Base-by-base conservation (phyloP, 495 filamentous ascomycete genomes). In the Geoglossum glabrum region DNA sequence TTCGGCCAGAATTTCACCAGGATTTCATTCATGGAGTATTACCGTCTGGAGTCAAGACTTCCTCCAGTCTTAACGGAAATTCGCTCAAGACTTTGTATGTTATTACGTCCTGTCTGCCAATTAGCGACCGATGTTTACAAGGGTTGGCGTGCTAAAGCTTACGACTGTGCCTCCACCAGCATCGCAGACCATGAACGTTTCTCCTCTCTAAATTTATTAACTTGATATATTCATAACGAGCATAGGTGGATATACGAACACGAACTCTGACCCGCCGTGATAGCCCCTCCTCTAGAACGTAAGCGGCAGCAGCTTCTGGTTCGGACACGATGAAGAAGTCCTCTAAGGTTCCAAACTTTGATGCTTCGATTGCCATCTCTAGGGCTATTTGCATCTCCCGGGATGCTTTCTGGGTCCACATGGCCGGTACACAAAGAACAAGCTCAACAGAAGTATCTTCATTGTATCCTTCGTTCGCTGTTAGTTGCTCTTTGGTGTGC, bases 251-350 rank as follows among this genome's bases (percentile, higher is more conserved):
- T 34, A 34, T 34, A 68, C 59, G 27, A 68, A 54, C 10, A 67
- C 34, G 28, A 66, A 59, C 21, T 60, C 59, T 30, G 64, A 60
- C 10, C 56, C 61, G 17, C 25, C 27, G 60, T 64, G 28, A 23
- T n/a, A 23, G 46, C 30, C 46, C 62, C 60, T 64, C 61, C 30
- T 61, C 65, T 38, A 69, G 47, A 11, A 66, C 38, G 62, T 59
- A 69, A 28, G 65, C 56, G 10, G 67, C 65, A 6, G 67, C 67
- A 38, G 67, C 67, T 62, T 67, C 67, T 47, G 67, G 65, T 50
- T 67, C 67, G 26, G 67, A 63, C 13, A 68, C 58, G 38, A 68
- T 63, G 60, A 67, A 67, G 33, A 69, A 54, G 45, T 66, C 57
- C 38, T 63, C 55, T 25, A 64, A 52, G 25, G 58, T 61, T 17